A percentile compares a stretch with the other conserved stretches of the same genome.
These are phyloP conservation scores for Aspergillus texensis DNA, from an alignment of 2,329 filamentous ascomycete species.

Conservation along the genomic window DNA sequence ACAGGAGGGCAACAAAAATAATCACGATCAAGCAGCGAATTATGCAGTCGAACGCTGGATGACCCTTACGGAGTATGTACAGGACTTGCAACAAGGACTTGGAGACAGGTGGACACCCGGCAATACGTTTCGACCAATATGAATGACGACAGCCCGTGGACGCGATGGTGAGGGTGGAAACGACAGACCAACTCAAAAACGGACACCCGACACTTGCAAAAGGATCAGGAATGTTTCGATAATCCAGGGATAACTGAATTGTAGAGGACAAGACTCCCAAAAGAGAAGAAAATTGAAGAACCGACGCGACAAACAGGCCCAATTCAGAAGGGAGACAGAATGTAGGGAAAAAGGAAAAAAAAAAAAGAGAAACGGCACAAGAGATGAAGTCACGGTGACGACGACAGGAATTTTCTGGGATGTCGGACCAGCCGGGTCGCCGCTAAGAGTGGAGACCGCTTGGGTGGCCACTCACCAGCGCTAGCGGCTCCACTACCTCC, in stretches of 20 bases:
- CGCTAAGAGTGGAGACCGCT: neutral
- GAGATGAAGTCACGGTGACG: conserved; percentile 42
- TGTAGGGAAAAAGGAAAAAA: conserved; percentile 2
- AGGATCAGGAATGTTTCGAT: conserved; percentile 10
- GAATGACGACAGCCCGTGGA: conserved; percentile 18
- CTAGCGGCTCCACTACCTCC: conserved; percentile 14
- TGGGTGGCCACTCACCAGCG: conserved; percentile 24
- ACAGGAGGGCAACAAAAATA: conserved; percentile 10
- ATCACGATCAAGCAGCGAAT: conserved; percentile 11
- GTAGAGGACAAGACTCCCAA: neutral
- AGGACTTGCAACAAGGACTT: conserved; percentile 21
- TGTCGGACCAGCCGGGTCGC: conserved; percentile 24
- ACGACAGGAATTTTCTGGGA: conserved; percentile 35
- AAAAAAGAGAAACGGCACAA: conserved; percentile 23
- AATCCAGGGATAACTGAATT: conserved; percentile 8
- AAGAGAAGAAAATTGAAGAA: neutral
- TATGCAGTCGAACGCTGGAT: conserved; percentile 16
- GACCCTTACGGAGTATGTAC: conserved; percentile 17
- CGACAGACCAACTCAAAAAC: conserved; percentile 17
- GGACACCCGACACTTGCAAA: neutral
- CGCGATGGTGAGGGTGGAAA: conserved; percentile 17
- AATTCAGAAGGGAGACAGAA: neutral
- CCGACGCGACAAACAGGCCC: neutral
- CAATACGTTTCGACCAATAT: conserved; percentile 25
- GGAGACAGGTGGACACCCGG: conserved; percentile 26